Percentiles rank a stretch among this genome's conserved stretches.
Evolutionary conservation across 148 eudicot genomes (phyloP).

Genomic region (Chenopodium formosanum): DNA sequence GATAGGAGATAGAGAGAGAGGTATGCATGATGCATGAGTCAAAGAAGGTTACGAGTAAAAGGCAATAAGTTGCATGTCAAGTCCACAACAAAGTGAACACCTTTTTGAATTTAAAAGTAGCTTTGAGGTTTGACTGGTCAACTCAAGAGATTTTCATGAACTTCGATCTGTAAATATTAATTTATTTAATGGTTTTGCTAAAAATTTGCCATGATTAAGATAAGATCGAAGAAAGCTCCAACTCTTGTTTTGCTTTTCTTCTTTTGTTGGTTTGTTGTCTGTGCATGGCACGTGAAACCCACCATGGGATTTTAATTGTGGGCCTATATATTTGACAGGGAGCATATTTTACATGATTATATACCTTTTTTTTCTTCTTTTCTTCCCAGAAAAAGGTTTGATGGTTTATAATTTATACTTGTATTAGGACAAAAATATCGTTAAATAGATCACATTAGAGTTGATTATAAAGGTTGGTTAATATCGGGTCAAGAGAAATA

Average conservation of each 20-base stretch:
- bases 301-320: neutral
- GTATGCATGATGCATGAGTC: slow-evolving; percentile 1
- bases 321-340: neutral
- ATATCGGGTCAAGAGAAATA: no score
- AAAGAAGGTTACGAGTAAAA: slow-evolving; percentile 17
- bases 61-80: slow-evolving; percentile 18
- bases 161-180: neutral
- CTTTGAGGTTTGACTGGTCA: slow-evolving; percentile 37
- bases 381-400: neutral
- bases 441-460: neutral
- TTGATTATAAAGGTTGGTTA: no score
- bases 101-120: slow-evolving; percentile 12
- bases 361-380: neutral
- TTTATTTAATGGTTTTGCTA: neutral
- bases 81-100: slow-evolving; percentile 15
- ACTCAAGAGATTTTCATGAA: neutral
- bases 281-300: slow-evolving; percentile 33
- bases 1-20: neutral
- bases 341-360: neutral
- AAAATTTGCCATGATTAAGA: slow-evolving; percentile 7
- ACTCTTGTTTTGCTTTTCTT: slow-evolving; percentile 12
- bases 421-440: neutral
- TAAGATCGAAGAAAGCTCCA: slow-evolving; percentile 23
- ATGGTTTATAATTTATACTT: neutral
- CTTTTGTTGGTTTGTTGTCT: slow-evolving; percentile 15